Evolutionary conservation across 306 rosid species (phyloP), one percentile per base, ranked within the genome.

Genomic region (Prunus mira): DNA sequence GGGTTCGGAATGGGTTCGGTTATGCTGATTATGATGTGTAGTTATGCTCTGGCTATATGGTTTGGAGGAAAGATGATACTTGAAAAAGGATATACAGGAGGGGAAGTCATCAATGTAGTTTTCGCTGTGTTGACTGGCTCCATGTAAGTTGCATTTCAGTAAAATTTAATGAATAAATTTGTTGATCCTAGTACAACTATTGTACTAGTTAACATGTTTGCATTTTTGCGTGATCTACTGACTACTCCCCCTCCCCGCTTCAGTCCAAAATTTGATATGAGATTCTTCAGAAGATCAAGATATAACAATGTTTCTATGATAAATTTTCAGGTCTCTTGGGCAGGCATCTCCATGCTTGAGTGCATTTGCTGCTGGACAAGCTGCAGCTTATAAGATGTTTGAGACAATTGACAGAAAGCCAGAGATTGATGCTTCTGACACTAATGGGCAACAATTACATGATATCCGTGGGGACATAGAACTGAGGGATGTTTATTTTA

Each of bases 341-440:
- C 90, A 91, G 78, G 87, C 98, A 74, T 91, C 98, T 34, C 97
- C 97, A 28, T 87, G 90, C 83, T 22, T 93, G 76, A 84, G 87
- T 27, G 97, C 97, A 61, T 91, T 89, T 84, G 90, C 89, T 62
- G 88, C 96, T 12, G 98, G 98, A 45, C 84, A 84, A 82, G 96
- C 96, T 73, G 98, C 98, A 68, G 98, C 97, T 2, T 89, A 67
- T 79, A 91, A 93, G 86, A 91, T 91, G 96, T 89, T 93, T 58
- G 88, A 87, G 83, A 85, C 97, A 0, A 90, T 93, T 27, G 69
- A 82, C 24, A 88, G 98, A 86, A 91, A 76, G 79, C 91, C 98
- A 5, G 80, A 80, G 41, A 94, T 94, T 32, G 97, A 94, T 81
- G 82, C 88, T 56, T 86, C 76, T 58, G 94, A 88, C 69, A 78